These are phyloP conservation scores for Pseudocohnilembus persalinus DNA, from an alignment of 169 alveolate genomes.

Conservation along the genomic window DNA sequence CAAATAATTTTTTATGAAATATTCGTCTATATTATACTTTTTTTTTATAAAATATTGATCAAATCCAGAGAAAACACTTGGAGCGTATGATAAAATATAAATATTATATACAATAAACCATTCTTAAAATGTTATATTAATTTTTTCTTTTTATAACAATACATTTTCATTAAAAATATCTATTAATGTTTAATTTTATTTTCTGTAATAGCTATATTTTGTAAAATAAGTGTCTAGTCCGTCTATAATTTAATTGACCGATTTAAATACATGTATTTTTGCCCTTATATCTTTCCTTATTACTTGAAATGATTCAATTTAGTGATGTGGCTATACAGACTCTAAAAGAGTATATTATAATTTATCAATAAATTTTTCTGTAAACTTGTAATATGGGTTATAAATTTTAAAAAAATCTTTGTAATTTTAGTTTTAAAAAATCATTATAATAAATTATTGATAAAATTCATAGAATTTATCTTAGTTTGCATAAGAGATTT, in stretches of 20 bases:
- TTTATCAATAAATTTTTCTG: not conserved
- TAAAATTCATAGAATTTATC: not conserved
- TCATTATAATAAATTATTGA: not conserved
- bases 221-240: not conserved
- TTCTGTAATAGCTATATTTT: too few relatives aligned
- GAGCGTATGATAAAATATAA: not conserved
- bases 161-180: too few relatives aligned
- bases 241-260: not conserved
- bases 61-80: not conserved
- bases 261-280: not conserved
- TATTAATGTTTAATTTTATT: too few relatives aligned
- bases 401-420: not conserved
- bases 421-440: too few relatives aligned
- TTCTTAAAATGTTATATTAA: too few relatives aligned
- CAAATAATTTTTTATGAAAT: too few relatives aligned
- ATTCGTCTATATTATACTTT: not conserved
- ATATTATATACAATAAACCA: too few relatives aligned
- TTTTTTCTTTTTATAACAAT: too few relatives aligned
- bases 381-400: not conserved
- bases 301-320: not conserved
- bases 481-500: too few relatives aligned
- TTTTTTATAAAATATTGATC: not conserved
- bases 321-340: not conserved
- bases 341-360: not conserved
- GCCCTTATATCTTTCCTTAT: not conserved